These are phyloP conservation scores for Medicago truncatula DNA, from an alignment of 306 rosid species.

Conservation along the genomic window MtrunA17r5.0-ANR NC_053045.1:3775501-3776000, in stretches of 20 bases:
- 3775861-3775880: background rate
- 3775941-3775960: background rate
- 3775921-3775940: constrained; percentile 2
- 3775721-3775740: constrained; percentile 70
- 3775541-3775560: background rate
- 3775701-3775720: too few relatives aligned
- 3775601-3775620: background rate
- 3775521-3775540: constrained; percentile 18
- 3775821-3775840: constrained; percentile 39
- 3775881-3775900: too few relatives aligned
- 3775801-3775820: constrained; percentile 47
- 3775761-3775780: constrained; percentile 47
- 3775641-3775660: background rate
- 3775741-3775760: constrained; percentile 66
- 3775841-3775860: background rate
- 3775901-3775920: too few relatives aligned
- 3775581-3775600: constrained; percentile 9
- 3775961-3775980: constrained; percentile 10
- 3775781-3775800: constrained; percentile 42
- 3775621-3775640: background rate
- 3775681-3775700: background rate
- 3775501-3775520: constrained; percentile 26
- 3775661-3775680: background rate
- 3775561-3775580: constrained; percentile 19
- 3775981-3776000: constrained; percentile 4